A percentile compares a stretch with the other conserved stretches of the same genome.
phyloP scores from a whole-genome alignment of 108 stramenopile genomes.

The Fragilaria radians region DNA sequence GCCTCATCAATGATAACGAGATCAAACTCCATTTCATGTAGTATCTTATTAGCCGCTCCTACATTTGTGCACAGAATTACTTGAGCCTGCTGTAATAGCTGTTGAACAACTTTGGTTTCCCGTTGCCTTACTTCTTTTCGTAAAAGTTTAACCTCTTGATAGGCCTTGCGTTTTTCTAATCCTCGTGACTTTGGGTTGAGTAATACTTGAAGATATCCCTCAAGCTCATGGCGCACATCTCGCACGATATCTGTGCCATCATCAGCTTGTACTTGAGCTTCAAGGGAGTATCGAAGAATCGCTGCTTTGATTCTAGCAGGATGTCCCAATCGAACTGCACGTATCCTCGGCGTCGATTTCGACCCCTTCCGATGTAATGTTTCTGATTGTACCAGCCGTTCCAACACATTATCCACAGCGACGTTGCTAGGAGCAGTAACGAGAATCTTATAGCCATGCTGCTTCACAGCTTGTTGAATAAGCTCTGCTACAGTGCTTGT shows the following conservation, averaged over 20 bases:
- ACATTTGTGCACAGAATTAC: conserved; percentile 88
- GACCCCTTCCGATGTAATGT: conserved; percentile 9
- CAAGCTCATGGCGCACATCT: conserved; percentile 85
- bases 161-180: conserved; percentile 48
- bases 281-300: conserved; percentile 84
- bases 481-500: conserved; percentile 86
- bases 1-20: conserved; percentile 98
- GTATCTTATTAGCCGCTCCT: conserved; percentile 66
- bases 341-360: conserved; percentile 26
- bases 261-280: conserved; percentile 78
- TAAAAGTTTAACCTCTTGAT: conserved; percentile 64
- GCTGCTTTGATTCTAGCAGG: conserved; percentile 84
- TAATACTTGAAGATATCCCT: conserved; percentile 41
- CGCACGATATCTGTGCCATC: conserved; percentile 94
- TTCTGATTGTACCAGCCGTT: conserved; percentile 53
- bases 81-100: conserved; percentile 64
- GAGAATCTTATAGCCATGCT: conserved; percentile 67
- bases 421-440: conserved; percentile 98
- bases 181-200: conserved; percentile 36
- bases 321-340: conserved; percentile 90
- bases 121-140: conserved; percentile 83
- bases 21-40: conserved; percentile 82
- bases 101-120: conserved; percentile 83
- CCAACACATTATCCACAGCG: conserved; percentile 95
- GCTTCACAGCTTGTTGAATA: conserved; percentile 76